These are phyloP conservation scores for Phytophthora litchii DNA, from an alignment of 352 stramenopile genomes.

Conservation along the genomic window DNA sequence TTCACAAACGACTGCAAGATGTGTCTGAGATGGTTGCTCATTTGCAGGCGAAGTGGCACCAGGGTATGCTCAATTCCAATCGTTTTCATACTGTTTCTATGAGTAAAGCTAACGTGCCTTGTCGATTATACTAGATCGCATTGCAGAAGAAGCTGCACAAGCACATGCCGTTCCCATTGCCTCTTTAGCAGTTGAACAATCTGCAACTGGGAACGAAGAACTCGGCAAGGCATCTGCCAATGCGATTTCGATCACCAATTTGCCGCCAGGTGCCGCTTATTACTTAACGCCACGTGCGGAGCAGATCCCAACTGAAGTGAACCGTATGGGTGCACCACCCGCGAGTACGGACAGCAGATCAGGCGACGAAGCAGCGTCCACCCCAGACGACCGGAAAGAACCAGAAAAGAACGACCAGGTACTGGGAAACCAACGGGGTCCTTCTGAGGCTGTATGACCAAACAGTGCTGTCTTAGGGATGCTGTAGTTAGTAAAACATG, in stretches of 20 bases:
- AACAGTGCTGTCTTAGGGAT: neutral
- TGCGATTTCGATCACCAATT: conserved; percentile 26
- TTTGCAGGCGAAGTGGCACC: conserved; percentile 72
- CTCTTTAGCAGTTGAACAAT: conserved; percentile 32
- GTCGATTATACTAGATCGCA: conserved; percentile 29
- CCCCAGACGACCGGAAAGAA: conserved; percentile 16
- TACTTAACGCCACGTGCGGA: conserved; percentile 41
- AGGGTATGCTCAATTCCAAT: conserved; percentile 37
- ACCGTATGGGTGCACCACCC: conserved; percentile 3
- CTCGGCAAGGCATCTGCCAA: conserved; percentile 21
- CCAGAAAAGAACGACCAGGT: conserved; percentile 26
- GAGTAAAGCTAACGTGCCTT: conserved; percentile 5
- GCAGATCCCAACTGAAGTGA: conserved; percentile 23
- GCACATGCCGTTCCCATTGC: conserved; percentile 24
- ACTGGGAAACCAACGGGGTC: conserved; percentile 31
- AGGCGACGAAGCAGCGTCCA: conserved; percentile 19
- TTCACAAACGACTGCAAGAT: conserved; percentile 79
- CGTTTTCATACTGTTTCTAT: neutral
- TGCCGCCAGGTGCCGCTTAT: conserved; percentile 35
- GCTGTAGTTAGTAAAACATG: neutral
- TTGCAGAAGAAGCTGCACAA: conserved; percentile 38
- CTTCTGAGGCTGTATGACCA: conserved; percentile 36
- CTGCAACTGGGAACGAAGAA: conserved; percentile 13
- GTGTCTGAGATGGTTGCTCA: conserved; percentile 78
- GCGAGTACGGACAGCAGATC: conserved; percentile 28